phyloP scores from a whole-genome alignment of 2,329 filamentous ascomycete species.

The Nothopassalora personata region DNA sequence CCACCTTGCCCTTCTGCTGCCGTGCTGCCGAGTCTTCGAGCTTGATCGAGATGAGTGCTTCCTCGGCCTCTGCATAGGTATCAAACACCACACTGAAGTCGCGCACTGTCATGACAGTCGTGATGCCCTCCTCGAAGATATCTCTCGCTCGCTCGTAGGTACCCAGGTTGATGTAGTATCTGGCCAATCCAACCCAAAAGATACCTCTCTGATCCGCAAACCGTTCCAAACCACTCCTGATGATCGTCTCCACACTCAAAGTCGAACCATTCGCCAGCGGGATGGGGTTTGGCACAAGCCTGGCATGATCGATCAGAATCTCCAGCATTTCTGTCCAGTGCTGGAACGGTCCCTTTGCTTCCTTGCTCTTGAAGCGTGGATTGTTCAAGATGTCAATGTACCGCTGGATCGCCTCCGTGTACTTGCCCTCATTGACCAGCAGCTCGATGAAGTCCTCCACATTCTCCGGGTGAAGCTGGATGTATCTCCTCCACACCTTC shows the following conservation, averaged over 20 bases:
- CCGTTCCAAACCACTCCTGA: constrained; percentile 81
- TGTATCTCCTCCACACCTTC: constrained; percentile 90
- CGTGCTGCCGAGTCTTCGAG: constrained; percentile 82
- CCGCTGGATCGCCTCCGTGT: constrained; percentile 83
- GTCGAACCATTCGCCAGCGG: constrained; percentile 74
- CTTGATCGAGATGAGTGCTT: constrained; percentile 83
- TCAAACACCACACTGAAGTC: constrained; percentile 97
- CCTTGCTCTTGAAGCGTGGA: constrained; percentile 81
- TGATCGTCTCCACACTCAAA: constrained; percentile 86
- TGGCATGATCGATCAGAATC: constrained; percentile 79
- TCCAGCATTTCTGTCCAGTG: constrained; percentile 98
- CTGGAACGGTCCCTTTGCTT: constrained; percentile 91
- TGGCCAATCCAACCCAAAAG: constrained; percentile 88
- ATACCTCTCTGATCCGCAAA: constrained; percentile 94
- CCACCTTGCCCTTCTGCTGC: constrained; percentile 69
- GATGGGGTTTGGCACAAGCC: constrained; percentile 56
- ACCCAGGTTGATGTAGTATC: constrained; percentile 91
- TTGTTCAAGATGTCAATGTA: constrained; percentile 94
- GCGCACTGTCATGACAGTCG: constrained; percentile 95
- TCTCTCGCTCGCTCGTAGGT: constrained; percentile 91
- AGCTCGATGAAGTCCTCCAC: constrained; percentile 93
- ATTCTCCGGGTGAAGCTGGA: constrained; percentile 94
- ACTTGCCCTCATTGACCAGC: constrained; percentile 71
- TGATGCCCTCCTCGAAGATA: constrained; percentile 92
- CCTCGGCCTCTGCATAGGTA: constrained; percentile 93